Base-by-base conservation (phyloP, 2,329 filamentous ascomycete species). In the Paecilomyces niveus region DNA sequence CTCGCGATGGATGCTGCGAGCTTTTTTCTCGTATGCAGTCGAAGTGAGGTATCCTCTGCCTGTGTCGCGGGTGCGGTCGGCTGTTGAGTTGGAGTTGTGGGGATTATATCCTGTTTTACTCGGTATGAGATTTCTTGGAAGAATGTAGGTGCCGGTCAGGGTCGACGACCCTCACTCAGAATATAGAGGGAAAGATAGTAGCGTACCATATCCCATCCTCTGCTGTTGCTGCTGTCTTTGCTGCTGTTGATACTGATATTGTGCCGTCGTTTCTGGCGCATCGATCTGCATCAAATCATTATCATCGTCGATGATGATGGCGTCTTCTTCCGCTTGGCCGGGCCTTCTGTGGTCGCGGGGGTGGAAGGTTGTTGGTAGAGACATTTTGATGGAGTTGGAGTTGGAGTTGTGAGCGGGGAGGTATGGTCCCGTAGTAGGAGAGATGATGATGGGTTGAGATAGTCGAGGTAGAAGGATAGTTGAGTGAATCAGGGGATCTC, bases 101-200 rank as follows among this genome's bases (percentile, higher is more conserved):
- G n/a, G n/a, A 5, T 24, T 26, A 15, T 52, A 13, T 15, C 21
- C 21, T 52, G 85, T 24, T 26, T 7, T 52, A 8, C 7, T 21
- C 21, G 11, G 85, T 82, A 53, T 74, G 68, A 31, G 66, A 62
- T 18, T 45, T 18, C 13, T 5, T 45, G 6, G 24, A 26, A 3
- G 24, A 26, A 26, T 26, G 24, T 2, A 26, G 24, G 24, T 26
- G 24, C 3, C n/a, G n/a, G n/a, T n/a, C n/a, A 26, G 24, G 24
- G 24, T 26, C 24, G 5, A 5, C 5, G 24, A 26, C 24, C 24
- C 33, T 13, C 15, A 45, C 18, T n/a, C 15, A 2, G 3, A 8
- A 18, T 45, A 13, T 18, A 45, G n/a, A 15, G 35, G 35, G 15
- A 45, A 13, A 18, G 15, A 45, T 39, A 11, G 13, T 39, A 3